Evolutionary conservation across 2,329 filamentous ascomycete genomes (phyloP), one percentile per base, ranked within the genome.

Genomic region (Rachicladosporium sp.): DNA sequence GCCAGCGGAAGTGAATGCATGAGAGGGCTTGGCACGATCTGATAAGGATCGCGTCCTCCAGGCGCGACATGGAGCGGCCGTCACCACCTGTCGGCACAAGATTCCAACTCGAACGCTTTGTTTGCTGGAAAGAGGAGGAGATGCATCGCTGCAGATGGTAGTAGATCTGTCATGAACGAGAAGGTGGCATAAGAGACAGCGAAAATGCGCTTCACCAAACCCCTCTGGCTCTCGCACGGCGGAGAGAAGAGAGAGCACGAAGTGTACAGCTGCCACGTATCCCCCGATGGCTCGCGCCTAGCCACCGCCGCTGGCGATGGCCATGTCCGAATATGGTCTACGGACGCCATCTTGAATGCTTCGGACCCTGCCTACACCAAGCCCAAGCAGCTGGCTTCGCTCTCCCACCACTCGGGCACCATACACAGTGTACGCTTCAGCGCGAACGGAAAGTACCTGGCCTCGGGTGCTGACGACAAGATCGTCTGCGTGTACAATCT

Each of bases 191-290:
- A 5, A 19, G 15, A 19, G 15, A 19, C 15, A 19, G 15, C 15
- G 15, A 19, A 3, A 19, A 69, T 69, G 66, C 66, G 66, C 58
- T 60, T 95, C 66, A 85, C 93, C 64, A 94, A 93, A 76, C 89
- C 89, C 52, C 78, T 83, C 60, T 96, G 89, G 88, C 78, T 96
- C 56, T 89, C 83, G 61, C 89, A 95, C 68, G 87, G 85, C 66
- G 88, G 89, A 60, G 91, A 98, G 68, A 85, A 93, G 61, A 96
- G 95, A 60, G 88, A 96, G 60, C 93, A 93, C 58, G 91, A 98
- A 65, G 89, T 96, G 50, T 98, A 96, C 68, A 94, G 86, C 66
- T 95, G 89, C 62, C 85, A 96, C 70, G 79, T 98, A 48, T 98
- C 91, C 21, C 85, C 91, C 10, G 91, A 98, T 66, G 91, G 89